These are phyloP conservation scores for Hemerocallis citrina DNA, from an alignment of 106 monocot species.

Conservation along the genomic window DNA sequence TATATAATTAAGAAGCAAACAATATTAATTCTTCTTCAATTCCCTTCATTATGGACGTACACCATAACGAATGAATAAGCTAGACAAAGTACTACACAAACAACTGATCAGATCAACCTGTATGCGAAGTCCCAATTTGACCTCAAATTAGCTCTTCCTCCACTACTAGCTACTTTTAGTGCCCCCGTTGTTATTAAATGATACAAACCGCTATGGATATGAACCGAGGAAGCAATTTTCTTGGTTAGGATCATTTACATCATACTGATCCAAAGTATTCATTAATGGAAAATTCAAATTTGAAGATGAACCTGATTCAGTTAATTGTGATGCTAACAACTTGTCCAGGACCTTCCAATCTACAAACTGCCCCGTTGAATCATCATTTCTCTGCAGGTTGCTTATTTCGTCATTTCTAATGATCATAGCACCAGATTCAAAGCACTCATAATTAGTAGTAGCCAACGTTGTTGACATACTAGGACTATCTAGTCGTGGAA, in stretches of 20 bases:
- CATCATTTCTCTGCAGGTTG: neutral
- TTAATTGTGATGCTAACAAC: slow-evolving; percentile 18
- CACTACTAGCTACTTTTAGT: too few relatives aligned
- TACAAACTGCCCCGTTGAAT: slow-evolving; percentile 7
- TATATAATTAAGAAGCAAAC: too few relatives aligned
- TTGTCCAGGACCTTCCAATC: slow-evolving; percentile 33
- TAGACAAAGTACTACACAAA: too few relatives aligned
- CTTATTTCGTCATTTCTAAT: neutral
- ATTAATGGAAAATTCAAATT: slow-evolving; percentile 4
- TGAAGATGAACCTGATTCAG: slow-evolving; percentile 16
- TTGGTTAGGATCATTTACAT: slow-evolving; percentile 3
- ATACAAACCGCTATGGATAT: too few relatives aligned
- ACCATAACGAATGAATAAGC: too few relatives aligned
- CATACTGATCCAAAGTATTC: slow-evolving; percentile 4
- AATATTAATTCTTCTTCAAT: too few relatives aligned
- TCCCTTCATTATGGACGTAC: too few relatives aligned
- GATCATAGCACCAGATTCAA: neutral
- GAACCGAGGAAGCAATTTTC: slow-evolving; percentile 12
- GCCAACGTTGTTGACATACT: slow-evolving; percentile 7
- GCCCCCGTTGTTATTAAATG: too few relatives aligned
- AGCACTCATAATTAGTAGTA: neutral
- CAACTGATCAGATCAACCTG: too few relatives aligned
- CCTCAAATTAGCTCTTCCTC: too few relatives aligned
- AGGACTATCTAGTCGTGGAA: slow-evolving; percentile 20
- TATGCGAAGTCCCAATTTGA: too few relatives aligned